Percentiles rank a stretch among this genome's conserved stretches.
Evolutionary conservation across 805 yeast species (phyloP).

Genomic region (Wickerhamiella brachini): DNA sequence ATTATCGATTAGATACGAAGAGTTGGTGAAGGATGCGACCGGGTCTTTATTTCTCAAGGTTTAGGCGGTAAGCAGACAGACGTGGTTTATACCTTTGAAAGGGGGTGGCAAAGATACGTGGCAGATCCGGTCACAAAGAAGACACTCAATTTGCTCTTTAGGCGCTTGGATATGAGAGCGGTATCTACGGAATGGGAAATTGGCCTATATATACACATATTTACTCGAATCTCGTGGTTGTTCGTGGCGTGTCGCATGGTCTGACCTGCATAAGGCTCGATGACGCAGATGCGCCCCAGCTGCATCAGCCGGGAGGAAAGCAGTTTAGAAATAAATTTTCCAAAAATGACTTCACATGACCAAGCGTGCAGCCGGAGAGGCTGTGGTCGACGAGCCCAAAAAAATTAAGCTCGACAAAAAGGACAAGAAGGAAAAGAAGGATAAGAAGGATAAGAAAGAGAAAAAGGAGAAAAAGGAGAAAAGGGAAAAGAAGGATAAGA

Average conservation of each 20-base stretch:
- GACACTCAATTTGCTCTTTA: background rate
- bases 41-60: background rate
- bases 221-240: background rate
- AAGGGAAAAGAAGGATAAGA: slow-evolving; percentile 27
- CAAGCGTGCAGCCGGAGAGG: background rate
- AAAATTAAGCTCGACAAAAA: slow-evolving; percentile 20
- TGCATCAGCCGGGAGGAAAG: background rate
- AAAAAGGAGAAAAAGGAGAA: slow-evolving; percentile 28
- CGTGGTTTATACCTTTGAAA: too few relatives aligned
- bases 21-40: background rate
- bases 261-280: background rate
- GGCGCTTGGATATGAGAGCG: background rate
- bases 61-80: background rate
- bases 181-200: background rate
- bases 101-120: background rate
- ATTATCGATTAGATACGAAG: background rate
- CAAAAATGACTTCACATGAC: background rate
- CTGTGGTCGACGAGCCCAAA: slow-evolving; percentile 15
- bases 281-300: background rate
- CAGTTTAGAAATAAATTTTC: background rate
- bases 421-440: slow-evolving; percentile 18
- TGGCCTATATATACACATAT: background rate
- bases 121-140: background rate
- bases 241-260: background rate
- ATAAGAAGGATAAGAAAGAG: slow-evolving; percentile 20